A percentile compares a stretch with the other conserved stretches of the same genome.
Evolutionary conservation across 163 green algal genomes (phyloP).

Genomic region (Chloromonas sp.): DNA sequence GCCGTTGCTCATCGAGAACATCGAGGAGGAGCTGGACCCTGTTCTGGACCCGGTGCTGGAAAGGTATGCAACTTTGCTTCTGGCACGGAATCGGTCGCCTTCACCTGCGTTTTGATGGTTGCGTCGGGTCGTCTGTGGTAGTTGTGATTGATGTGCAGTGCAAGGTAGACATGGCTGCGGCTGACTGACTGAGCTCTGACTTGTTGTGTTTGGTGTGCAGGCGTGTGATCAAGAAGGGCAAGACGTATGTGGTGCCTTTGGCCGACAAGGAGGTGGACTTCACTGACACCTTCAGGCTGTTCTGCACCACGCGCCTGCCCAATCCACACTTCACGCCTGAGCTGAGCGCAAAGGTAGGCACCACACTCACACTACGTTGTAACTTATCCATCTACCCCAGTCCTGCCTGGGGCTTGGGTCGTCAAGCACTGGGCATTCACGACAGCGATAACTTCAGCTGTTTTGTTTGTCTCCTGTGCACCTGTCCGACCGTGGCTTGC

Average conservation of each 20-base stretch:
- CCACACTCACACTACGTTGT: neutral
- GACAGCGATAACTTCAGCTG: no score
- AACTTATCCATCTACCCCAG: neutral
- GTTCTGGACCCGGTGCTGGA: conserved; percentile 90
- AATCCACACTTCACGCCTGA: conserved; percentile 92
- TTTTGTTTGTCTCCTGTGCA: neutral
- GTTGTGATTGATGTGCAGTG: no score
- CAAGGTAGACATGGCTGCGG: no score
- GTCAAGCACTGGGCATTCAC: no score
- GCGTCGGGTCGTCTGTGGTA: no score
- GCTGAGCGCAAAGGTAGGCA: conserved; percentile 67
- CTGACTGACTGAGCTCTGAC: no score
- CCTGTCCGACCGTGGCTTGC: neutral
- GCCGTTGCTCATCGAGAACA: conserved; percentile 91
- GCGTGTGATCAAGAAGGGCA: conserved; percentile 37
- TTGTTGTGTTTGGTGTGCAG: neutral
- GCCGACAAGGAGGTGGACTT: conserved; percentile 91
- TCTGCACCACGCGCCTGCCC: conserved; percentile 83
- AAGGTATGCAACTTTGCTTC: conserved; percentile 35
- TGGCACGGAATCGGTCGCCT: no score
- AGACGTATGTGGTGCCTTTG: conserved; percentile 65
- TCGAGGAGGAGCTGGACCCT: conserved; percentile 91
- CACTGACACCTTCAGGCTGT: conserved; percentile 80
- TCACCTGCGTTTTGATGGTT: no score
- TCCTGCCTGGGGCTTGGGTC: neutral